Percentiles rank a stretch among this genome's conserved stretches.
These are phyloP conservation scores for Aspergillus niger DNA, from an alignment of 2,329 filamentous ascomycete species.

Conservation along the genomic window DNA sequence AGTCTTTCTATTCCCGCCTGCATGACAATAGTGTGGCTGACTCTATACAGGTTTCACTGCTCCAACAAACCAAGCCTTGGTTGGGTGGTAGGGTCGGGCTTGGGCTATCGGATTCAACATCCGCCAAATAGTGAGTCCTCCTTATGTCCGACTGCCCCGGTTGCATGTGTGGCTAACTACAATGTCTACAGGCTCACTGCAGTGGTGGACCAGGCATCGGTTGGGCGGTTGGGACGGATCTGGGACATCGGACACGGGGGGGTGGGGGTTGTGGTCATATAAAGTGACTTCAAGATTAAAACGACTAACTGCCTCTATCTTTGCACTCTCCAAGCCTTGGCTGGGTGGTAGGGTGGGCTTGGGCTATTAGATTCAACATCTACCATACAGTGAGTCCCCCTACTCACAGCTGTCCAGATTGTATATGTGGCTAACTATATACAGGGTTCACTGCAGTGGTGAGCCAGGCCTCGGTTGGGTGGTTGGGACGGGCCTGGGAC, in stretches of 20 bases:
- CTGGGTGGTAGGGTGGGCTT: conserved; percentile 1
- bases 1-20: no score
- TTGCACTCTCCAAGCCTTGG: neutral
- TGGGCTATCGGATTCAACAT: no score
- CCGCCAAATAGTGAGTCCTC: no score
- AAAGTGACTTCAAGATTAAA: no score
- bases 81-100: neutral
- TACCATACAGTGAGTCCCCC: neutral
- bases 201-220: neutral
- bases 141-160: no score
- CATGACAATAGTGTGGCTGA: no score
- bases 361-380: neutral
- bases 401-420: no score
- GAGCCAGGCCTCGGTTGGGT: conserved; percentile 8
- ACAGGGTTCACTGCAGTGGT: neutral
- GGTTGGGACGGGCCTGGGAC: conserved; percentile 6
- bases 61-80: neutral
- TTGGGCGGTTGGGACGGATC: conserved; percentile 10
- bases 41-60: no score
- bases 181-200: neutral
- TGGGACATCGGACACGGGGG: neutral
- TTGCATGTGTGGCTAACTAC: neutral
- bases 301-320: no score
- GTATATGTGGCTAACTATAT: neutral
- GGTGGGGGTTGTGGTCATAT: no score